phyloP scores from a whole-genome alignment of 2,329 filamentous ascomycete genomes.

The Fusarium dlaminii region DNA sequence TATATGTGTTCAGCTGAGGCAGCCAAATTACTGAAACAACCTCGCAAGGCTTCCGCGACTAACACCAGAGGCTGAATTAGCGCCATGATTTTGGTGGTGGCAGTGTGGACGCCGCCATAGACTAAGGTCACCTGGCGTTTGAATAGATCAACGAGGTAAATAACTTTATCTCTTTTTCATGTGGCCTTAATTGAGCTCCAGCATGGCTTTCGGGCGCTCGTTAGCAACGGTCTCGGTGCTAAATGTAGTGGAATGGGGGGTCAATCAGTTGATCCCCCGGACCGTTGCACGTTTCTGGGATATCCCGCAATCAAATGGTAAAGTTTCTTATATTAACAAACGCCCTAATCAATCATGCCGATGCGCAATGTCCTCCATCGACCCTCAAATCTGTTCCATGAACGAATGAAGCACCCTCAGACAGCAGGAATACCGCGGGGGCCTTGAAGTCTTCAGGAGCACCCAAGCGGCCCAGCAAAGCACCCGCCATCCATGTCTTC shows the following conservation, averaged over 20 bases:
- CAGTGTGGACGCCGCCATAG: slow-evolving; percentile 16
- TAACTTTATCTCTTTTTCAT: neutral
- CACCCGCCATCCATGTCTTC: slow-evolving; percentile 62
- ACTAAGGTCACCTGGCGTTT: neutral
- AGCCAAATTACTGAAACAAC: slow-evolving; percentile 26
- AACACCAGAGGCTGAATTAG: slow-evolving; percentile 16
- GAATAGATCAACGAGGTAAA: neutral
- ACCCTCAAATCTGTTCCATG: slow-evolving; percentile 66
- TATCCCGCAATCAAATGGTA: neutral
- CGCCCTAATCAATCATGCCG: slow-evolving; percentile 35
- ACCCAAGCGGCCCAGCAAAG: slow-evolving; percentile 63
- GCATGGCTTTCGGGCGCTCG: neutral
- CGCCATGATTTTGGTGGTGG: slow-evolving; percentile 29
- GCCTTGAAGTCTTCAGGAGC: slow-evolving; percentile 67
- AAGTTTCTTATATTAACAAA: neutral
- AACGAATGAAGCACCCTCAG: slow-evolving; percentile 66
- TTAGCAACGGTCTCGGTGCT: neutral
- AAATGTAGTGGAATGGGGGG: too few relatives aligned
- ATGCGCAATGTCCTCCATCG: slow-evolving; percentile 64
- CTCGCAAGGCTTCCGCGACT: slow-evolving; percentile 13
- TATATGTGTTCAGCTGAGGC: slow-evolving; percentile 13
- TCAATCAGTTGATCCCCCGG: neutral
- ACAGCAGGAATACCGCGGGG: slow-evolving; percentile 65
- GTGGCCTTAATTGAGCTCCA: neutral
- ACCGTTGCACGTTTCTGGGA: neutral